Base-by-base conservation (phyloP, 805 yeast species). In the Pichia kluyveri region DNA sequence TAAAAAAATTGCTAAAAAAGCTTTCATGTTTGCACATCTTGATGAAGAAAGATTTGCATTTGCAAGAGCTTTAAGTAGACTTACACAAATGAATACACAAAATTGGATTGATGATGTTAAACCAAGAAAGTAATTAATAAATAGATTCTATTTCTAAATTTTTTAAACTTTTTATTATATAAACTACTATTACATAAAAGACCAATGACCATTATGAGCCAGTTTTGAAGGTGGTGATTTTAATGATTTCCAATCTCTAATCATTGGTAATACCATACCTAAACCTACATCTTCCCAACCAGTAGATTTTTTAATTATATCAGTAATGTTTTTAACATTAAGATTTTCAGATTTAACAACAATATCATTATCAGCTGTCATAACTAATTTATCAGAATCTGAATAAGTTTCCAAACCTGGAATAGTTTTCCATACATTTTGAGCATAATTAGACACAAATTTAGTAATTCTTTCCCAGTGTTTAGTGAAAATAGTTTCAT, bases 41-140 rank as follows among this genome's bases (percentile, higher is more conserved):
- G 98, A 89, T 65, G 99, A 91, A 65, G 99, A 91, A 68, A 78
- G 83, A 63, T 93, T 91, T 69, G 99, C 99, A 19, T 91, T 91
- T 71, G 96, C 96, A 0, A 77, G 99, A 61, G 97, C 98, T 0
- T 71, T 91, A 50, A 83, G 93, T 57, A 79, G 99, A 62, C 72
- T 93, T 55, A 77, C 90, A 40, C 98, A 91, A 56, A 91, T 91
- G 97, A 83, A 95, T 55, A 84, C 96, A 6, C 82, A 82, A 27
- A 95, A 85, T 45, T 91, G 99, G 99, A 82, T 87, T 8, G 88
- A 83, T 43, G 56, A 54, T 42, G 60, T 50, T 19, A 51, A 45
- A 38, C 49, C 46, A 19, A 48, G 49, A 39, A 41, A 43, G 23
- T 19, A 19, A 19, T 19, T 19, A n/a, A n/a, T n/a, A n/a, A n/a